Evolutionary conservation across 495 filamentous ascomycete genomes (phyloP).

Genomic region (Aspergillus olivimuriae): DNA sequence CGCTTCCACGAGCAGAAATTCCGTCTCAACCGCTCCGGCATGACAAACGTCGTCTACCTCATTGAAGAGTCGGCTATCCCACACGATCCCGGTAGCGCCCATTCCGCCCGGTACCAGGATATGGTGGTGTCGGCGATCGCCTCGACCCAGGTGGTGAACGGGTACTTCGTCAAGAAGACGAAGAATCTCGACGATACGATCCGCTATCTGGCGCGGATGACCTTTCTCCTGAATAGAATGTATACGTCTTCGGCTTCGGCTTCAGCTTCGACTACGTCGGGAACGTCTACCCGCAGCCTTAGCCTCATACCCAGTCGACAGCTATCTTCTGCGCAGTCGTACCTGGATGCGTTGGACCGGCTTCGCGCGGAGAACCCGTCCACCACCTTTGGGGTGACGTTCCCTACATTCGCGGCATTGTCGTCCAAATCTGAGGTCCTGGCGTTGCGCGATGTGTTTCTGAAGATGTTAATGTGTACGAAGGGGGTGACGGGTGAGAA

Average conservation of each 20-base stretch:
- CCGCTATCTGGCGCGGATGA: slow-evolving; percentile 71
- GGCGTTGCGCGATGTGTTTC: slow-evolving; percentile 66
- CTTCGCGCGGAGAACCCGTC: slow-evolving; percentile 43
- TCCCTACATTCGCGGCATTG: slow-evolving; percentile 63
- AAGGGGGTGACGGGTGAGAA: slow-evolving; percentile 74
- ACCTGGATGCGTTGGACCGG: slow-evolving; percentile 57
- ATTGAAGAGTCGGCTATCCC: slow-evolving; percentile 65
- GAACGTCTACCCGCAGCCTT: slow-evolving; percentile 10
- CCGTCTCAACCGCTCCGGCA: slow-evolving; percentile 61
- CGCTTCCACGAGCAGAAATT: slow-evolving; percentile 86
- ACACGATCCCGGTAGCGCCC: slow-evolving; percentile 24
- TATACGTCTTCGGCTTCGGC: slow-evolving; percentile 48
- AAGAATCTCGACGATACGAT: slow-evolving; percentile 74
- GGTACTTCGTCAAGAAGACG: slow-evolving; percentile 77
- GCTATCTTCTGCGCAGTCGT: slow-evolving; percentile 60
- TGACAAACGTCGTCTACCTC: slow-evolving; percentile 75
- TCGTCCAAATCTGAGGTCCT: slow-evolving; percentile 69
- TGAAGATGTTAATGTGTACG: slow-evolving; percentile 88
- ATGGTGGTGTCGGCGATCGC: slow-evolving; percentile 67
- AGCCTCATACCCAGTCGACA: slow-evolving; percentile 58
- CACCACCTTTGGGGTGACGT: slow-evolving; percentile 59
- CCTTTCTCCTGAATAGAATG: slow-evolving; percentile 55
- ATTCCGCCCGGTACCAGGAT: slow-evolving; percentile 51
- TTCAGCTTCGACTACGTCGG: slow-evolving; percentile 1
- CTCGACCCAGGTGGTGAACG: slow-evolving; percentile 75